Base-by-base conservation (phyloP, 108 stramenopile genomes). In the Chaetoceros tenuissimus region DNA sequence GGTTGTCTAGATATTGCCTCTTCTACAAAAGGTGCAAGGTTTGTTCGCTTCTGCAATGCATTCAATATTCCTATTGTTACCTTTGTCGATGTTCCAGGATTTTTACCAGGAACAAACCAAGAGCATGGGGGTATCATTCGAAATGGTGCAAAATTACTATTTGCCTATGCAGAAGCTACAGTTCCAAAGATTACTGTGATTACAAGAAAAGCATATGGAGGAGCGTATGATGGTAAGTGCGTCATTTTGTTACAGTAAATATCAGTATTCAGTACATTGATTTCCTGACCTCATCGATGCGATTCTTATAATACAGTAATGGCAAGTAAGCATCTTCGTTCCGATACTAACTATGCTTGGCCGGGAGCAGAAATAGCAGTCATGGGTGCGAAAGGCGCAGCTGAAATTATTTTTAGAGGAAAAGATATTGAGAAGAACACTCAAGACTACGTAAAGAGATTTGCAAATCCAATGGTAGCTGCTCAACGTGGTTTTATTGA, bases 21-120 rank as follows among this genome's bases (percentile, higher is more conserved):
- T 27, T 92, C 91, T 28, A 81, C 84, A 54, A 99, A 99, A 74
- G 98, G 89, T 5, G 99, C 96, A 3, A 84, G 99, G 18, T 99
- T 99, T 65, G 97, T 96, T 31, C 87, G 97, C 17, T 97, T 96
- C 72, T 91, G 91, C 63, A 96, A 99, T 75, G 85, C 96, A 23
- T 99, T 98, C 78, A 94, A 98, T 69, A 98, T 98, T 59, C 99
- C 99, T 7, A 68, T 99, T 22, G 73, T 99, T 10, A 99, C 99
- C 2, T 97, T 99, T 59, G 99, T 99, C n/a, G 99, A 99, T 70
- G 99, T 99, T 16, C 99, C 99, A 8, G 99, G 99, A 24, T 99
- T 99, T 69, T 74, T 99, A 27, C 98, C 98, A 8, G 98, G 98
- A 2, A 96, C 96, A 5, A 70, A 52, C 8, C 94, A 95, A 72